phyloP scores from a whole-genome alignment of 2,329 filamentous ascomycete species.

The Chrysoporthe cubensis region DNA sequence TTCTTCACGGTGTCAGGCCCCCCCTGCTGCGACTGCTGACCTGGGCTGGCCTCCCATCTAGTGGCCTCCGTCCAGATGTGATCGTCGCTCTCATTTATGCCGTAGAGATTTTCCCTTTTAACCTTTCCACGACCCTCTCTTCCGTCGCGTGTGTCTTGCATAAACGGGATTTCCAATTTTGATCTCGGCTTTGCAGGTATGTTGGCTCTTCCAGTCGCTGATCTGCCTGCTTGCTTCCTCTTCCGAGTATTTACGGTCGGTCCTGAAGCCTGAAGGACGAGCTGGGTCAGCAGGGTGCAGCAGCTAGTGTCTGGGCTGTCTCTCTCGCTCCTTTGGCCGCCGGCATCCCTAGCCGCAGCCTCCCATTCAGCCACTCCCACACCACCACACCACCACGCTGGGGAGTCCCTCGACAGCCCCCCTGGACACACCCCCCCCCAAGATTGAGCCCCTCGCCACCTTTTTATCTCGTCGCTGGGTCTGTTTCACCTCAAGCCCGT shows the following conservation, averaged over 20 bases:
- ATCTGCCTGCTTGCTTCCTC: neutral
- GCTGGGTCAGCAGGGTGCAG: constrained; percentile 3
- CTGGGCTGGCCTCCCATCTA: no score
- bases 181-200: neutral
- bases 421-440: neutral
- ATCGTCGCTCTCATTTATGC: constrained; percentile 3
- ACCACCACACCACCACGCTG: neutral
- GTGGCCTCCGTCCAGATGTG: neutral
- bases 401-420: neutral
- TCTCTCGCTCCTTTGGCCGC: neutral
- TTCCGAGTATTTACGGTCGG: neutral
- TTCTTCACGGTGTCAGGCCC: no score
- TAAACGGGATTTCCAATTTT: constrained; percentile 2
- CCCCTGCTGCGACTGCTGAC: no score
- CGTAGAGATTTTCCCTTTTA: neutral
- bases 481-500: constrained; percentile 3
- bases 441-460: neutral
- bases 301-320: neutral
- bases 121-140: neutral
- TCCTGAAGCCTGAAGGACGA: neutral
- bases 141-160: neutral
- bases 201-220: neutral
- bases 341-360: no score
- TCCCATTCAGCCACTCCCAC: no score
- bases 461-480: neutral